Conservation (phyloP, 768 basidiomycete species). For the Pulveroboletus ravenelii region DNA sequence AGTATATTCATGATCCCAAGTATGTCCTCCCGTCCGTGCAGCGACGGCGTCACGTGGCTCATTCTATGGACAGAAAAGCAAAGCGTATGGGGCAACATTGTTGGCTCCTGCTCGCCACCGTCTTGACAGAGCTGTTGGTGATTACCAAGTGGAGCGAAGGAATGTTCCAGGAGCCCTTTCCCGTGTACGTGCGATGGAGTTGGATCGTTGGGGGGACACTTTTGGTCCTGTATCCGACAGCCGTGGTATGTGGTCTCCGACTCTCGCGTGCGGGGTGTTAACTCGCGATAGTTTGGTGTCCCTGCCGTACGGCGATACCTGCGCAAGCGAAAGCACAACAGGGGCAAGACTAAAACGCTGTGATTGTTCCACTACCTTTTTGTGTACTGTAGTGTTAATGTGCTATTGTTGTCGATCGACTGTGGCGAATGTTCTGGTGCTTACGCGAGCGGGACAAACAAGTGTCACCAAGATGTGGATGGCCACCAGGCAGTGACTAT, state of each 20-base stretch:
- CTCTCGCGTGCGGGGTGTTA: slow-evolving; percentile 2
- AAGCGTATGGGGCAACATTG: slow-evolving; percentile 87
- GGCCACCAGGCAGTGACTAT: neutral
- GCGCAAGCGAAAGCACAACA: slow-evolving; percentile 31
- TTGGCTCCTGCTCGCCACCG: slow-evolving; percentile 84
- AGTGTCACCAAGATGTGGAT: slow-evolving; percentile 10
- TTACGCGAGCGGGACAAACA: slow-evolving; percentile 23
- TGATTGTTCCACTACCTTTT: slow-evolving; percentile 12
- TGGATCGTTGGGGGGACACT: slow-evolving; percentile 59
- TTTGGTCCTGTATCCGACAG: slow-evolving; percentile 62
- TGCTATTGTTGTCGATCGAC: too few relatives aligned
- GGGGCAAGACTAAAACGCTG: slow-evolving; percentile 29
- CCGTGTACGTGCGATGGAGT: slow-evolving; percentile 56
- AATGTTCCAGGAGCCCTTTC: slow-evolving; percentile 61
- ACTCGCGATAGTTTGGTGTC: slow-evolving; percentile 53
- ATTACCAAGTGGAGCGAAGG: slow-evolving; percentile 81
- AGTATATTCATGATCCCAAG: slow-evolving; percentile 81
- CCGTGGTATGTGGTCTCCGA: slow-evolving; percentile 46
- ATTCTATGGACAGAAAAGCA: slow-evolving; percentile 52
- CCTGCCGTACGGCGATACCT: slow-evolving; percentile 54
- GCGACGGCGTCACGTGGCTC: neutral
- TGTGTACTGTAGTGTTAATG: neutral
- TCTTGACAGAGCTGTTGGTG: slow-evolving; percentile 73
- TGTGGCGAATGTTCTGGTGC: slow-evolving; percentile 32
- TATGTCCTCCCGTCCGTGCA: slow-evolving; percentile 30